These are phyloP conservation scores for Spatholobus suberectus DNA, from an alignment of 306 rosid genomes.

Conservation along the genomic window DNA sequence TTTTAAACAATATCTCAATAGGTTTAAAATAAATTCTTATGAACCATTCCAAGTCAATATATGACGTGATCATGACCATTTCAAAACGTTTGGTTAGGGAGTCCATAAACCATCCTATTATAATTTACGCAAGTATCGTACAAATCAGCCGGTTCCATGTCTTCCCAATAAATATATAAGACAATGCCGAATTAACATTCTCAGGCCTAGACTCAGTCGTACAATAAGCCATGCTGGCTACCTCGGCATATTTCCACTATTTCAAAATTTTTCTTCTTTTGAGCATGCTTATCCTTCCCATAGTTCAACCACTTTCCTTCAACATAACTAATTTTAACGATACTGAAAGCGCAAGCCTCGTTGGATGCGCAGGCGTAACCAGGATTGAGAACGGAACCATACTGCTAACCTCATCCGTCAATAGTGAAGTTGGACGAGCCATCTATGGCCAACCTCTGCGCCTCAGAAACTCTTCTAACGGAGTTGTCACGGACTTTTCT, in stretches of 20 bases:
- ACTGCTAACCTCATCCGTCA: neutral
- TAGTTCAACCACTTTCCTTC: neutral
- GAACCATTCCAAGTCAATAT: too few species aligned
- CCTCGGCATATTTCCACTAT: neutral
- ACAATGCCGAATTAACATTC: neutral
- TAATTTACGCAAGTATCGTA: too few species aligned
- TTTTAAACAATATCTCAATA: too few species aligned
- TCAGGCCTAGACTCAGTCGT: neutral
- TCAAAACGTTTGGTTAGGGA: too few species aligned
- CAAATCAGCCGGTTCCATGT: too few species aligned
- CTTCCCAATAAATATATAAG: neutral
- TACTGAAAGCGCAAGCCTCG: neutral
- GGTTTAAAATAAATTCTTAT: too few species aligned
- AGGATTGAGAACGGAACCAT: conserved; percentile 28
- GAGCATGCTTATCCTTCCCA: neutral
- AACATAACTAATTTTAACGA: neutral
- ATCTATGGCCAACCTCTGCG: conserved; percentile 33
- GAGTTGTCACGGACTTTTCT: conserved; percentile 15
- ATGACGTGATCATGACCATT: too few species aligned
- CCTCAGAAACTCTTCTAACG: conserved; percentile 5
- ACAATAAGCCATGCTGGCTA: neutral
- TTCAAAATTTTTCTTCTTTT: neutral
- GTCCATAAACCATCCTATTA: too few species aligned
- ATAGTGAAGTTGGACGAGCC: conserved; percentile 12
- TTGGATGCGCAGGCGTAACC: neutral